These are phyloP conservation scores for Nymphaea thermarum DNA, from an alignment of 164 flowering plant genomes.

Conservation along the genomic window DNA sequence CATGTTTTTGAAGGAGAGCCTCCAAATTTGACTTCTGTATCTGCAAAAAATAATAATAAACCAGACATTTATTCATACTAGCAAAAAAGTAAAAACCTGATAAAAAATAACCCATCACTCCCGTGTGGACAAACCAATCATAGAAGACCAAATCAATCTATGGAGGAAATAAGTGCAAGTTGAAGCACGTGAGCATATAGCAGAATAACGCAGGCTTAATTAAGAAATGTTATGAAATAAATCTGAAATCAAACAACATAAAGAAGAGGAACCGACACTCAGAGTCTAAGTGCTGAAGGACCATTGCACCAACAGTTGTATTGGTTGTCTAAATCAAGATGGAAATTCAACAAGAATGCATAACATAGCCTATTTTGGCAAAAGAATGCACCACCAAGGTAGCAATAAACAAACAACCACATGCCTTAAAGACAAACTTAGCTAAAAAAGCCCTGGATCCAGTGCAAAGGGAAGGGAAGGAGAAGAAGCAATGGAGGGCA, in stretches of 20 bases:
- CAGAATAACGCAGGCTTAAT: no score
- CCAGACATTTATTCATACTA: no score
- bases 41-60: conserved; percentile 17
- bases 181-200: no score
- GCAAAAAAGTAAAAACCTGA: conserved; percentile 1
- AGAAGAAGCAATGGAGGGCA: no score
- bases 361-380: background rate
- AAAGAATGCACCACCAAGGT: background rate
- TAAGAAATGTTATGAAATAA: no score
- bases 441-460: background rate
- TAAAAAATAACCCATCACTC: background rate
- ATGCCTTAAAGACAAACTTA: background rate
- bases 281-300: no score
- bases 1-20: conserved; percentile 83
- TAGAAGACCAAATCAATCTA: background rate
- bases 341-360: background rate
- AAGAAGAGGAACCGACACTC: no score
- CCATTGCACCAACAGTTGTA: no score
- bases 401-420: background rate
- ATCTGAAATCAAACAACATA: no score
- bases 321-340: no score
- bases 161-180: no score
- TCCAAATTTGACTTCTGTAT: conserved; percentile 78
- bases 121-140: background rate
- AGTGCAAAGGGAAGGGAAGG: no score